These are phyloP conservation scores for Pisolithus orientalis DNA, from an alignment of 768 basidiomycete genomes.

Conservation along the genomic window DNA sequence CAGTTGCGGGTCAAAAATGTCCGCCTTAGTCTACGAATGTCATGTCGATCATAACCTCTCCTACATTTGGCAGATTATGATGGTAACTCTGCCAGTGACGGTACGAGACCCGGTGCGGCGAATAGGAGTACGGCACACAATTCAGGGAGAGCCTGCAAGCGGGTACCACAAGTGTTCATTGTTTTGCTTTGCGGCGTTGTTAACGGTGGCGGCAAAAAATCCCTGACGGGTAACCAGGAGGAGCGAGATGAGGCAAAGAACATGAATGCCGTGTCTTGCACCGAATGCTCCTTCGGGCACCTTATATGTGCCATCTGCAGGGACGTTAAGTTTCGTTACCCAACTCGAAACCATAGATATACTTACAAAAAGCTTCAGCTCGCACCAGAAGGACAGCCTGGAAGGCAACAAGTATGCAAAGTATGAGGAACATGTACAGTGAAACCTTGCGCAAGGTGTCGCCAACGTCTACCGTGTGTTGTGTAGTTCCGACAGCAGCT, in stretches of 20 bases:
- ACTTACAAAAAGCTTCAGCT: conserved; percentile 10
- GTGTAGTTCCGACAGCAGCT: conserved; percentile 8
- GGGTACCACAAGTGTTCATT: conserved; percentile 30
- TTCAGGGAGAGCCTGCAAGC: conserved; percentile 28
- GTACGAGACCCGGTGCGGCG: conserved; percentile 27
- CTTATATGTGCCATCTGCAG: conserved; percentile 18
- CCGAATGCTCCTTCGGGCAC: conserved; percentile 9
- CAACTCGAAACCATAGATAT: neutral
- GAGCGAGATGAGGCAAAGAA: conserved; percentile 20
- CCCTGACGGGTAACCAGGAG: conserved; percentile 24
- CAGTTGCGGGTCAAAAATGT: neutral
- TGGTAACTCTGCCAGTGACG: conserved; percentile 22
- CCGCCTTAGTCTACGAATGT: neutral
- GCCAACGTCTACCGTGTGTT: conserved; percentile 8
- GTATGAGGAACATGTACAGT: conserved; percentile 23
- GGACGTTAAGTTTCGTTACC: neutral
- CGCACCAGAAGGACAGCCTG: conserved; percentile 20
- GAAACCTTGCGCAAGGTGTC: conserved; percentile 18
- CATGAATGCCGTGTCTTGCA: conserved; percentile 17
- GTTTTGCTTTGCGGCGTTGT: conserved; percentile 15
- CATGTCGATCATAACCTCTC: neutral
- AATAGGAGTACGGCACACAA: conserved; percentile 27
- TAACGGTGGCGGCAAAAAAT: conserved; percentile 23
- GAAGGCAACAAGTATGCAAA: conserved; percentile 22
- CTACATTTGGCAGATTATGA: conserved; percentile 3